Evolutionary conservation across 371 early-diverging fungal species (phyloP), one percentile per base, ranked within the genome.

Genomic region (Haplosporangium sp.): DNA sequence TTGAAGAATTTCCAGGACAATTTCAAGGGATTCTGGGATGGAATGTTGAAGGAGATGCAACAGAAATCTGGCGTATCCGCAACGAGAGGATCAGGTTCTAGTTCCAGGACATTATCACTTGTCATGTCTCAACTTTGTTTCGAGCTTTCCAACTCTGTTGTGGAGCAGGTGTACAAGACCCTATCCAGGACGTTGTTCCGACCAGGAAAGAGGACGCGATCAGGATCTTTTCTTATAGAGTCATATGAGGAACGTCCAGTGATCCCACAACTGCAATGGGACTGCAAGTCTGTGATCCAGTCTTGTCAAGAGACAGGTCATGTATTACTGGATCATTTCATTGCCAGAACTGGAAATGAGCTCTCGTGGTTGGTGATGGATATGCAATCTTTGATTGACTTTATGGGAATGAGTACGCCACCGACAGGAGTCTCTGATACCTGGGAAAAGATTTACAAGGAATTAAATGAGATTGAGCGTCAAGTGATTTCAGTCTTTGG

Each of bases 61-160:
- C 50, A 63, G 42, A 37, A 40, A 0, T 58, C 63, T 2, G 63
- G 35, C 6, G 47, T 59, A 13, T 47, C 61, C 6, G 34, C 63
- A 7, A 27, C 57, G 8, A 61, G 19, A 9, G 67, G 2, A n/a
- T 6, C 50, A 40, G 50, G 11, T 13, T 42, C 69, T 10, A 58
- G 61, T 35, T 71, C 68, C 39, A 65, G 71, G n/a, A 61, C 85
- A 1, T 63, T 76, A 11, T 47, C 85, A n/a, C 68, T 85, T 7
- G 42, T 77, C 52, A 79, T 79, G 50, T 88, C 90, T 17, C 86
- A 87, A 8, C 74, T 90, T 17, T 88, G 86, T 61, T 86, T 88
- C 47, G 84, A 88, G 60, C 56, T 88, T 6, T 85, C 88, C 2
- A 85, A 85, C 35, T 69, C 83, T 20, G 72, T 76, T 0, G 82